Percentiles rank a stretch among this genome's conserved stretches.
Conservation (phyloP, 2,329 filamentous ascomycete species). For the Aspergillus calidoustus region DNA sequence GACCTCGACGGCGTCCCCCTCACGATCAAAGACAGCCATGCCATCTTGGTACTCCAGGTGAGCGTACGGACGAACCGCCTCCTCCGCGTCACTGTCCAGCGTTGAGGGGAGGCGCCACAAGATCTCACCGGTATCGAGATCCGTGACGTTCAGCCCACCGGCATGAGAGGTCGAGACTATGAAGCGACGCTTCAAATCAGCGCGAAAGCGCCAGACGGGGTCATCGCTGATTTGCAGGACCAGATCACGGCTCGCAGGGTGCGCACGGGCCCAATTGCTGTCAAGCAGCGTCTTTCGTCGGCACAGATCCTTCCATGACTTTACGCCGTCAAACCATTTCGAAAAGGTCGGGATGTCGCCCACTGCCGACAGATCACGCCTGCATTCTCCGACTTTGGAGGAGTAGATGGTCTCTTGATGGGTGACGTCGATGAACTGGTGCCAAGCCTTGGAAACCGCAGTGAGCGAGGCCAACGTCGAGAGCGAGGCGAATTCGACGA, state of each 20-base stretch:
- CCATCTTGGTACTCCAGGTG: conserved; percentile 55
- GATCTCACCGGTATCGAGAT: conserved; percentile 50
- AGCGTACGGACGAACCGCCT: conserved; percentile 48
- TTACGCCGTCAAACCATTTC: conserved; percentile 38
- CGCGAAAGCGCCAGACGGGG: conserved; percentile 52
- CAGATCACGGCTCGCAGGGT: conserved; percentile 44
- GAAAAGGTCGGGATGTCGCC: conserved; percentile 34
- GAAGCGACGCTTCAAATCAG: conserved; percentile 53
- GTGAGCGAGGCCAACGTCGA: conserved; percentile 43
- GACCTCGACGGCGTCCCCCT: conserved; percentile 51
- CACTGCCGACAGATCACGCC: conserved; percentile 39
- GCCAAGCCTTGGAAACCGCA: conserved; percentile 42
- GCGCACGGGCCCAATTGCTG: conserved; percentile 43
- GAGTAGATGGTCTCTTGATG: conserved; percentile 50
- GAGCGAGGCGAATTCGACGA: conserved; percentile 44
- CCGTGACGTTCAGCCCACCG: conserved; percentile 52
- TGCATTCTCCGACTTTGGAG: conserved; percentile 34
- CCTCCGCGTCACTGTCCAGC: conserved; percentile 25
- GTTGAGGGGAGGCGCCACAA: conserved; percentile 45
- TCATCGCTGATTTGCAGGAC: conserved; percentile 48
- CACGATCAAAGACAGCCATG: conserved; percentile 51
- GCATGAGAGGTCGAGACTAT: conserved; percentile 51
- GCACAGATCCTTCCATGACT: conserved; percentile 53
- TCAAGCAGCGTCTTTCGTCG: conserved; percentile 46
- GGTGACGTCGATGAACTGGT: conserved; percentile 48